Conservation (phyloP, 352 stramenopile species). For the Globisporangium heterothallicum region DNA sequence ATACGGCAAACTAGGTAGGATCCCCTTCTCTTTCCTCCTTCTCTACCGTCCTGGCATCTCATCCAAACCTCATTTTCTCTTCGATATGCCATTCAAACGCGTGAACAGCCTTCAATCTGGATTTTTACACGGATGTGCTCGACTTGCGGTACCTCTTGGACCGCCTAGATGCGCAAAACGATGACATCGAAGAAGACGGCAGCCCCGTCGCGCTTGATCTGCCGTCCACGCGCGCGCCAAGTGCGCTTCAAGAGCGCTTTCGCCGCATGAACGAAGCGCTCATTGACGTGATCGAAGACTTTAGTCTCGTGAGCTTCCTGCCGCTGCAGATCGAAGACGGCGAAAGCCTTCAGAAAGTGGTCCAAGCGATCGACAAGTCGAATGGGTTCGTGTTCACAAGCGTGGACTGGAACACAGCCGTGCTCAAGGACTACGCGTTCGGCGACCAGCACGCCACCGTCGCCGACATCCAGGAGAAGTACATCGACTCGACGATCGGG, state of each 20-base stretch:
- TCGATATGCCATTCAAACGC: too few relatives aligned
- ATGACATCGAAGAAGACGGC: conserved; percentile 36
- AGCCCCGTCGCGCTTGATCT: conserved; percentile 23
- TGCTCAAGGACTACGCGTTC: conserved; percentile 69
- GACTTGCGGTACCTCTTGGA: conserved; percentile 80
- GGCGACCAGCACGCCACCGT: conserved; percentile 41
- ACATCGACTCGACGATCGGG: conserved; percentile 32
- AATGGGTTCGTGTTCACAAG: conserved; percentile 80
- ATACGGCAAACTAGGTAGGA: conserved; percentile 75
- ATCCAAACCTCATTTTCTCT: too few relatives aligned
- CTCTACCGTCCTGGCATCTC: too few relatives aligned
- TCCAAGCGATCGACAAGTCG: conserved; percentile 77
- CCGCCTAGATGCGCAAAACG: conserved; percentile 64
- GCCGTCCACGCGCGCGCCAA: conserved; percentile 25
- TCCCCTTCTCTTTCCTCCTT: too few relatives aligned
- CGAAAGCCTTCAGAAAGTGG: conserved; percentile 51
- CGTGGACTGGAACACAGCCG: conserved; percentile 72
- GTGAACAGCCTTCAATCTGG: conserved; percentile 80
- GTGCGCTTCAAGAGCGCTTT: conserved; percentile 44
- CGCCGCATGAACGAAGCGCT: conserved; percentile 80
- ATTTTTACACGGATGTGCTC: conserved; percentile 87
- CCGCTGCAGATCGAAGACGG: conserved; percentile 78
- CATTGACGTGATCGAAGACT: conserved; percentile 85
- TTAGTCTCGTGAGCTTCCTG: conserved; percentile 80
- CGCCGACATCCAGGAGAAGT: conserved; percentile 65